Evolutionary conservation across 169 alveolate species (phyloP), one percentile per base, ranked within the genome.

Genomic region (Toxoplasma gondii): DNA sequence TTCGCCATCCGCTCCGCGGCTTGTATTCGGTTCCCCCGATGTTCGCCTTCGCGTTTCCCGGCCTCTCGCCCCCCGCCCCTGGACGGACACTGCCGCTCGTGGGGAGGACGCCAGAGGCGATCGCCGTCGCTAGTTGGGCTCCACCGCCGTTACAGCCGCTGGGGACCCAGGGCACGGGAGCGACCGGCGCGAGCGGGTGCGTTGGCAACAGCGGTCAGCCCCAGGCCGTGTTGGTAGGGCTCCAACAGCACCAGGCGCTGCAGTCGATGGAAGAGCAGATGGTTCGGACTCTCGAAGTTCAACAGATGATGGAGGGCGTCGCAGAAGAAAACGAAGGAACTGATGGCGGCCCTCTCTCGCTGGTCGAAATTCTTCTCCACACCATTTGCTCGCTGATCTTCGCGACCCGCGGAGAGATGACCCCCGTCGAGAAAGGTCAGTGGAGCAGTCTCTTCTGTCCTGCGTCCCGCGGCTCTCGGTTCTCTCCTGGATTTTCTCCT

Each of bases 231-330:
- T 49, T 82, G 38, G 39, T 38, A 24, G 90, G 54, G 53, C 90
- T 82, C 44, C 90, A 41, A 49, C 90, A 82, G 69, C 90, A 82
- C 12, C 90, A 82, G 90, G 90, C 90, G 34, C n/a, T 78, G 86
- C 90, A 38, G 90, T 43, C 90, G n/a, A 82, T 43, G 90, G 69
- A 78, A 27, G 86, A 82, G 90, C 90, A 82, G 90, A 38, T 82
- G 90, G 17, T 82, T 2, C 90, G 67, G 38, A 27, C 41, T 38
- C 67, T 82, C 44, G 69, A 82, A 43, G 12, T 41, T 22, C 90
- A 82, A 27, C 90, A 82, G 90, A 82, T 38, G 69, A 49, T 24
- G 2, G 64, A 38, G 41, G 90, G 90, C 24, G 19, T 43, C 19
- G 69, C 64, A 2, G 90, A 82, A 17, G 67, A 43, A 27, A 82